phyloP scores from a whole-genome alignment of 2,329 filamentous ascomycete genomes.

The Davidsoniella eucalypti region DNA sequence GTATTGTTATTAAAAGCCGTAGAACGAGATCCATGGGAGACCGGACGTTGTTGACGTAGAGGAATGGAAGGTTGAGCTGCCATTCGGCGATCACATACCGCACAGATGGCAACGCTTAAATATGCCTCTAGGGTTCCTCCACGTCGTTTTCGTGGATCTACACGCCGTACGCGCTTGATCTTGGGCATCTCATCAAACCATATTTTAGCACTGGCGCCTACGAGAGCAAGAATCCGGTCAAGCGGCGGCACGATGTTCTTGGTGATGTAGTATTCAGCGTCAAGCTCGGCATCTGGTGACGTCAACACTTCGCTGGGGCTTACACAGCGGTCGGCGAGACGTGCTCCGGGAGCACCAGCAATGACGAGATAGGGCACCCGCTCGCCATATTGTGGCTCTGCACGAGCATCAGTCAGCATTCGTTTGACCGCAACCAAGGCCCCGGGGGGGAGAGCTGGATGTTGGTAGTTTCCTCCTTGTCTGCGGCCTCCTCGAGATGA shows the following conservation, averaged over 20 bases:
- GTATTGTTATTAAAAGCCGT: not conserved
- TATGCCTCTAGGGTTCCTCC: constrained; percentile 71
- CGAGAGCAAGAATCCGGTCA: constrained; percentile 90
- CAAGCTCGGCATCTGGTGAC: constrained; percentile 63
- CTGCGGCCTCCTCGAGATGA: constrained; percentile 38
- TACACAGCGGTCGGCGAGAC: constrained; percentile 79
- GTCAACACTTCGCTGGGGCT: constrained; percentile 67
- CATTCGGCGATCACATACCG: constrained; percentile 43
- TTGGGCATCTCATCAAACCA: constrained; percentile 99
- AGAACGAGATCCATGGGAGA: too few relatives aligned
- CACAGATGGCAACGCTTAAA: constrained; percentile 63
- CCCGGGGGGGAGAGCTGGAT: constrained; percentile 55
- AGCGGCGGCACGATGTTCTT: constrained; percentile 93
- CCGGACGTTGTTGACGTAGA: too few relatives aligned
- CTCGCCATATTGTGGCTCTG: constrained; percentile 89
- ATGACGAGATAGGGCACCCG: constrained; percentile 89
- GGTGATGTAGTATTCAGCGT: constrained; percentile 90
- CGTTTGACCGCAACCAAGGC: constrained; percentile 73
- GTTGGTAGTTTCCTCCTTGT: not conserved
- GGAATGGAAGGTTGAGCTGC: not conserved
- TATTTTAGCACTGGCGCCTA: constrained; percentile 73
- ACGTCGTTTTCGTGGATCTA: constrained; percentile 14
- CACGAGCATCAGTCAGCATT: constrained; percentile 73
- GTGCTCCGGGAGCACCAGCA: constrained; percentile 68
- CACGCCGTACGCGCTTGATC: constrained; percentile 48